Conservation (phyloP, 2,329 filamentous ascomycete species). For the Sclerotinia minor region DNA sequence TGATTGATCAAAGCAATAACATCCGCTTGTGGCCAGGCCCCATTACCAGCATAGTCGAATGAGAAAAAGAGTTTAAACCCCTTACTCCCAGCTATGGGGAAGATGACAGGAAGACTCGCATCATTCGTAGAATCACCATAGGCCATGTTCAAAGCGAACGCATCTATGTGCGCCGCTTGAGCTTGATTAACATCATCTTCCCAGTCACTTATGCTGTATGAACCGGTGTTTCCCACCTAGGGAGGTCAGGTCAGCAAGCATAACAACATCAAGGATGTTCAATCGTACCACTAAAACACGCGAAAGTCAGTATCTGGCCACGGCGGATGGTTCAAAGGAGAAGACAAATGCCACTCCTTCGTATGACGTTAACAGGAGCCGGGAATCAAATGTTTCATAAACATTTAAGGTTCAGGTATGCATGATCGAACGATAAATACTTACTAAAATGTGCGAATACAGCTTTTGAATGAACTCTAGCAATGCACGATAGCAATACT, state of each 20-base stretch:
- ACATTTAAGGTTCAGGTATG: too few relatives aligned
- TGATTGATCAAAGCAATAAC: conserved; percentile 1
- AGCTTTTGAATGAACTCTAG: too few relatives aligned
- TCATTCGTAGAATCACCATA: neutral
- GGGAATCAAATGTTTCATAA: too few relatives aligned
- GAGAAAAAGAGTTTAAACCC: neutral
- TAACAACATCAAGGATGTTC: neutral
- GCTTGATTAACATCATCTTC: conserved; percentile 7
- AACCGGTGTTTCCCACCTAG: neutral
- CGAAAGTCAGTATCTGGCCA: neutral
- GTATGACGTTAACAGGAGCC: too few relatives aligned
- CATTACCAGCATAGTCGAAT: conserved; percentile 2
- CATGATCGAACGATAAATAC: too few relatives aligned
- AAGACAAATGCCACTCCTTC: too few relatives aligned
- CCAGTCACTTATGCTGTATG: conserved; percentile 5
- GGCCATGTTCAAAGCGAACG: conserved; percentile 2
- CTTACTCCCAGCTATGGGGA: conserved; percentile 1
- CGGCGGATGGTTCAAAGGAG: too few relatives aligned
- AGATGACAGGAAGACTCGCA: neutral
- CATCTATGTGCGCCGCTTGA: neutral
- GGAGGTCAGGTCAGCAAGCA: neutral
- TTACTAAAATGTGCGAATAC: too few relatives aligned
- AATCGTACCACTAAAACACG: neutral
- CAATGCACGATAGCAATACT: too few relatives aligned
- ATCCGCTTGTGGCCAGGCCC: neutral